Base-by-base conservation (phyloP, 257 asterid genomes). In the Solanum rostratum region DNA sequence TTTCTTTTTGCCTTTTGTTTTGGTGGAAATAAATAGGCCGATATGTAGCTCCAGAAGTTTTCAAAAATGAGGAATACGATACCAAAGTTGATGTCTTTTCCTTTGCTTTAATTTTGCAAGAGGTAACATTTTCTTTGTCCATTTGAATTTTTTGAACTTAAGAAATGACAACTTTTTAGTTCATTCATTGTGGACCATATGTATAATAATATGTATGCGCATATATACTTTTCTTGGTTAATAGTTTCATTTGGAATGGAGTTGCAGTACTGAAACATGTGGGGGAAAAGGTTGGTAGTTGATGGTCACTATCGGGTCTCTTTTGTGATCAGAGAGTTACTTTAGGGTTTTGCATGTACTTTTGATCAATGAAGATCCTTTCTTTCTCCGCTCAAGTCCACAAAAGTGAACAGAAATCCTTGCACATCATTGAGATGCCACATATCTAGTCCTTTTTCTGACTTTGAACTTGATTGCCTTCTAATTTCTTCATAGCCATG, bases 41-140 rank as follows among this genome's bases (percentile, higher is more conserved):
- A 70, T 97, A 97, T 87, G 87, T 93, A 87, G 98, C 99, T 89
- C 98, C 99, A 0, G 99, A 97, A 91, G 94, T 95, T 81, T 93
- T 88, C 91, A 94, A 85, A 87, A 90, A 94, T 74, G 95, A 97
- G 88, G 99, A 91, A 86, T 97, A 97, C 50, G 98, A 94, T 86
- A 95, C 98, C 15, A 95, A 95, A 92, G 99, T 95, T 82, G 99
- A 97, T 84, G 97, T 97, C 76, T 97, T 95, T 92, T 95, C 99
- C 78, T 97, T 95, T 90, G 97, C 96, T 65, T 87, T 97, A 66
- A 97, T 97, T 82, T 88, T 97, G 86, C 99, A 97, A 89, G 98
- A 97, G 99, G 99, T 94, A 88, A 84, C 59, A 79, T 22, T 8
- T 62, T 18, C 20, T 82, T 11, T 82, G 10, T 63, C 20, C 22